Conservation (phyloP, 2,329 filamentous ascomycete genomes). For the Penicillium brasilianum region DNA sequence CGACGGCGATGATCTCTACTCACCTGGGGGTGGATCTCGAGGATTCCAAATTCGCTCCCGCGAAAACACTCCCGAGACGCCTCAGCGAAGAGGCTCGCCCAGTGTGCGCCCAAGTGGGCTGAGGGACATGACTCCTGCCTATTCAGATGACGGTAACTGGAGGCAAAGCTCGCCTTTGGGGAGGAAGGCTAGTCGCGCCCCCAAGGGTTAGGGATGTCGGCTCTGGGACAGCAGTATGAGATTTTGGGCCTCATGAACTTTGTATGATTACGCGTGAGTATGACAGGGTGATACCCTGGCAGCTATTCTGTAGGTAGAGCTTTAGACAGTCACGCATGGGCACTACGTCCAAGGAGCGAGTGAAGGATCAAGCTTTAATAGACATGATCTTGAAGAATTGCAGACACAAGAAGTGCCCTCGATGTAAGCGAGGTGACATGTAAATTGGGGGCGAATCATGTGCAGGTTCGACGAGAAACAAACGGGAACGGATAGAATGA, state of each 20-base stretch:
- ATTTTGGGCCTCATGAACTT: not conserved
- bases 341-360: too few species aligned
- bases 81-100: conserved; percentile 29
- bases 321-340: too few species aligned
- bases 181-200: conserved; percentile 33
- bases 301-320: too few species aligned
- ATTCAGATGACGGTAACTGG: conserved; percentile 21
- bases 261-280: conserved; percentile 11
- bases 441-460: conserved; percentile 19
- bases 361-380: not conserved
- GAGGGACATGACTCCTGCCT: conserved; percentile 31
- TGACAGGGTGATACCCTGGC: not conserved
- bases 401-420: conserved; percentile 7
- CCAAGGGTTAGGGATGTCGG: conserved; percentile 40
- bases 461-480: conserved; percentile 19
- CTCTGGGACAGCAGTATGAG: conserved; percentile 32
- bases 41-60: conserved; percentile 39
- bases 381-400: not conserved
- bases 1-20: conserved; percentile 34
- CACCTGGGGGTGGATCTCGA: conserved; percentile 33
- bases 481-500: conserved; percentile 7
- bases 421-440: conserved; percentile 19
- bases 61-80: conserved; percentile 41
- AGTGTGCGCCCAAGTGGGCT: conserved; percentile 29
- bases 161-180: conserved; percentile 44